Conservation (phyloP, 202 grass and related monocot species). For the Eragrostis tef region DNA sequence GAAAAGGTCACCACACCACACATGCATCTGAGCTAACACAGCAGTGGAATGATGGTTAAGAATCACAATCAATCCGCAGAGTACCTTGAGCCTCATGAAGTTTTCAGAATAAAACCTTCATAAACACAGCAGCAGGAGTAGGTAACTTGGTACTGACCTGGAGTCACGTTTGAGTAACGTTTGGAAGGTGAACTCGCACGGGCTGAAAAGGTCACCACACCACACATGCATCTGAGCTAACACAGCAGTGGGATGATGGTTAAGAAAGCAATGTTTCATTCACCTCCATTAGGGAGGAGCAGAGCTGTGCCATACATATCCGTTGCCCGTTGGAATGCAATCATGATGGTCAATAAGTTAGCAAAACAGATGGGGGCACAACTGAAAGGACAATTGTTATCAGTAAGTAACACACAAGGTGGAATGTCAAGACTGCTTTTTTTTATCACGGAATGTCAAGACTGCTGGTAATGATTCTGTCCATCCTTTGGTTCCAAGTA, state of each 20-base stretch:
- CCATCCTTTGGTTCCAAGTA: slow-evolving; percentile 42
- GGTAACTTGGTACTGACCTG: slow-evolving; percentile 54
- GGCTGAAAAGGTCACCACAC: slow-evolving; percentile 44
- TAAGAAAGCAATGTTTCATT: slow-evolving; percentile 50
- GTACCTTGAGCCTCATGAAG: background rate
- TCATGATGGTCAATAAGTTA: slow-evolving; percentile 22
- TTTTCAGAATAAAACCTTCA: slow-evolving; percentile 15
- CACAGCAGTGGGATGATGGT: slow-evolving; percentile 25
- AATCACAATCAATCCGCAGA: background rate
- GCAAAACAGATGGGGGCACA: background rate
- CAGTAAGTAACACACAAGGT: background rate
- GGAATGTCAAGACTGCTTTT: slow-evolving; percentile 25
- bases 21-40: slow-evolving; percentile 13
- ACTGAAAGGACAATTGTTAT: too few relatives aligned
- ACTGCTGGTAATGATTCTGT: slow-evolving; percentile 41
- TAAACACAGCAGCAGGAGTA: slow-evolving; percentile 35
- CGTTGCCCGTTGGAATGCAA: slow-evolving; percentile 13
- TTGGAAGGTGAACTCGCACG: slow-evolving; percentile 43
- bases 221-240: slow-evolving; percentile 38
- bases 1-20: slow-evolving; percentile 51
- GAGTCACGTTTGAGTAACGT: slow-evolving; percentile 60
- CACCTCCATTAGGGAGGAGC: slow-evolving; percentile 37
- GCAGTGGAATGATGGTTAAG: slow-evolving; percentile 35
- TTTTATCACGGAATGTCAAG: slow-evolving; percentile 41
- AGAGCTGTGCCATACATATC: background rate